Conservation (phyloP, 305 asterid species). For the Fraxinus paxiana region DNA sequence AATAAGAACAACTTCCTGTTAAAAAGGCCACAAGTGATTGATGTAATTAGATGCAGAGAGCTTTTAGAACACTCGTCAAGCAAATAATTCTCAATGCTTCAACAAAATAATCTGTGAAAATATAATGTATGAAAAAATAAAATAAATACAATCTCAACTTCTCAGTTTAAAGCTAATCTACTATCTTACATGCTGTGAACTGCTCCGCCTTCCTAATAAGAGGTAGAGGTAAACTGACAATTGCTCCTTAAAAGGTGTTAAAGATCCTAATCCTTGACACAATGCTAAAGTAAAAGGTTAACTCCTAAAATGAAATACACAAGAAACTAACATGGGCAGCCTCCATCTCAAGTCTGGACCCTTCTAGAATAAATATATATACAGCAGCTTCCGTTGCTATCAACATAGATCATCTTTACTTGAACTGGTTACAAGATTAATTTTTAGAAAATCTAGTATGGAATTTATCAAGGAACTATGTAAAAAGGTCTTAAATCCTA, state of each 20-base stretch:
- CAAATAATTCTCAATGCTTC: not conserved
- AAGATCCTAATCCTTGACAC: not conserved
- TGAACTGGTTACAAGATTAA: not conserved
- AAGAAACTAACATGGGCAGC: not conserved
- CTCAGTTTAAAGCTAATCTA: not conserved
- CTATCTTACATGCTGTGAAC: not conserved
- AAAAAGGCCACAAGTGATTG: not conserved
- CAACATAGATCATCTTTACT: not conserved
- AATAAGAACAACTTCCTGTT: slow-evolving; percentile 34
- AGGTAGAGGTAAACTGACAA: not conserved
- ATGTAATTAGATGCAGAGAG: not conserved
- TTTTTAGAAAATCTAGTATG: not conserved
- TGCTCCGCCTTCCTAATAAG: not conserved
- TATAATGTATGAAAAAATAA: not conserved
- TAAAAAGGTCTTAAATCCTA: not conserved
- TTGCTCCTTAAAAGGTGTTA: not conserved
- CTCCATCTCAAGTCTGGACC: not conserved
- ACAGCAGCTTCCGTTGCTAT: not conserved
- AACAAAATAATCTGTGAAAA: not conserved
- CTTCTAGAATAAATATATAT: not conserved
- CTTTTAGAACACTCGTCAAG: not conserved
- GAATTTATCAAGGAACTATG: not conserved
- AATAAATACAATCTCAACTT: not conserved
- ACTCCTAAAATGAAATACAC: not conserved
- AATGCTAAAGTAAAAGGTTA: not conserved